phyloP scores from a whole-genome alignment of 1,284 basidiomycete species.

The Hymenochaete sp. region DNA sequence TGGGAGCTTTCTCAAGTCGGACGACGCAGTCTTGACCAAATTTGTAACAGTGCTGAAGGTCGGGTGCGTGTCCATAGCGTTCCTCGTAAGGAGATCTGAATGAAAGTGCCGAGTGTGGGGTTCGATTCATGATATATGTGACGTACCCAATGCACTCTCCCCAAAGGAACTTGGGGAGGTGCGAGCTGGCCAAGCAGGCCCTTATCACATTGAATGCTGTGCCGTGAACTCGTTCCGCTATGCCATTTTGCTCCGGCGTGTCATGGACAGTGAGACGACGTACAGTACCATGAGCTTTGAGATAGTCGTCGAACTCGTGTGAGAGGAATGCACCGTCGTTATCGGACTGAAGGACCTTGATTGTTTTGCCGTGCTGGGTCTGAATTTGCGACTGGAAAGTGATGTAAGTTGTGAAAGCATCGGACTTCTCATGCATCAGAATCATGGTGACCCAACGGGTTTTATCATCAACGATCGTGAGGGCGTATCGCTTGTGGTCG shows the following conservation, averaged over 20 bases:
- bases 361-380: background rate
- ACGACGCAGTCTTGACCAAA: too few relatives aligned
- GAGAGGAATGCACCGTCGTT: background rate
- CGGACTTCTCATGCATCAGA: background rate
- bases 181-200: background rate
- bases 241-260: slow-evolving; percentile 29
- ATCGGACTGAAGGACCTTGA: background rate
- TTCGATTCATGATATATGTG: background rate
- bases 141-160: background rate
- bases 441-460: background rate
- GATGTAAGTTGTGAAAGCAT: background rate
- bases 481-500: too few relatives aligned
- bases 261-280: slow-evolving; percentile 28
- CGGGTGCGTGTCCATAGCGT: background rate
- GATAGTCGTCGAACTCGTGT: background rate
- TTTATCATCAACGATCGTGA: background rate
- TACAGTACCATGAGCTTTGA: slow-evolving; percentile 21
- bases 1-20: too few relatives aligned
- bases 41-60: too few relatives aligned
- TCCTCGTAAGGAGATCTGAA: background rate
- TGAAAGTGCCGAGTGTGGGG: background rate
- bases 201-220: slow-evolving; percentile 24
- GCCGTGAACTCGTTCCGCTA: slow-evolving; percentile 28
- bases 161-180: background rate
- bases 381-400: background rate